These are phyloP conservation scores for Metarhizium anisopliae DNA, from an alignment of 2,329 filamentous ascomycete species.

Conservation along the genomic window DNA sequence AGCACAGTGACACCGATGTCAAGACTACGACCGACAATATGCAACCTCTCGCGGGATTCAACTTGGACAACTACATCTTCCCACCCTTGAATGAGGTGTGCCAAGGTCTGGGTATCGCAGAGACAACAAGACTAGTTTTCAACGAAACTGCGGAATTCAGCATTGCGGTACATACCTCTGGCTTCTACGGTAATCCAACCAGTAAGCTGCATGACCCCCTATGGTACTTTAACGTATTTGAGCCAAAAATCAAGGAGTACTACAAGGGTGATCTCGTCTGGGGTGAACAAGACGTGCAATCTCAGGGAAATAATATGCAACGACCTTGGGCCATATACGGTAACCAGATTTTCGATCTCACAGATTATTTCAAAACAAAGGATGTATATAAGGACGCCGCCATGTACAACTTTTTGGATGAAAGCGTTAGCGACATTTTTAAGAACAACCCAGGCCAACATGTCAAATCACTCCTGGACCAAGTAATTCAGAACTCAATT, in stretches of 20 bases:
- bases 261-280: constrained; percentile 83
- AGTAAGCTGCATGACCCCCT: constrained; percentile 51
- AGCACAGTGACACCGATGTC: constrained; percentile 68
- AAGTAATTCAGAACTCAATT: constrained; percentile 36
- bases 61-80: constrained; percentile 79
- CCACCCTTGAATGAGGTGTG: constrained; percentile 70
- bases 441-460: constrained; percentile 71
- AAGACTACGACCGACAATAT: constrained; percentile 57
- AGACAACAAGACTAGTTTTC: constrained; percentile 45
- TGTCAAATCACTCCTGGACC: constrained; percentile 58
- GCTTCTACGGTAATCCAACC: constrained; percentile 46
- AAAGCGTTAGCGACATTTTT: constrained; percentile 57
- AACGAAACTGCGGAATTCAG: constrained; percentile 55
- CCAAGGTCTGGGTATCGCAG: constrained; percentile 56
- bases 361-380: constrained; percentile 79
- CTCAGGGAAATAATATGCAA: constrained; percentile 56
- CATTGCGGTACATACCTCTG: constrained; percentile 61
- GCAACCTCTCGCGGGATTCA: constrained; percentile 66
- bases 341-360: constrained; percentile 75
- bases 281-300: constrained; percentile 47
- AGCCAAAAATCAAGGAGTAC: constrained; percentile 73
- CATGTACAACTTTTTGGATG: constrained; percentile 64
- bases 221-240: constrained; percentile 72
- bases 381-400: constrained; percentile 44
- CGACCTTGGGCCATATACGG: constrained; percentile 76